Percentiles rank a stretch among this genome's conserved stretches.
Evolutionary conservation across 805 yeast species (phyloP).

Genomic region (Metschnikowia dekortorum): DNA sequence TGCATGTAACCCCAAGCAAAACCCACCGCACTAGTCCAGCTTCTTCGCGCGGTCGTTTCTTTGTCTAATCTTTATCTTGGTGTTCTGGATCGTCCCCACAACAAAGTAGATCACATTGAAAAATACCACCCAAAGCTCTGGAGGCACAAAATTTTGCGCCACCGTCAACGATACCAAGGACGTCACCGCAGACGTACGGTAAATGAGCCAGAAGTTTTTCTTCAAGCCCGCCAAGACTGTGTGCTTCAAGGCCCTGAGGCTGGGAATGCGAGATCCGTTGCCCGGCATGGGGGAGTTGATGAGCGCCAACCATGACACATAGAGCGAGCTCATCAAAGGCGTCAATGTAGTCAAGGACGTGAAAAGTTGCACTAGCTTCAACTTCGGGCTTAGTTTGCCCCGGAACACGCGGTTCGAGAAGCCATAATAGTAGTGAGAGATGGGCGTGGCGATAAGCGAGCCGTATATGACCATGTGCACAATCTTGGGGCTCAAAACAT

Average conservation of each 20-base stretch:
- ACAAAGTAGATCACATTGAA: slow-evolving; percentile 55
- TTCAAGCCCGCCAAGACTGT: slow-evolving; percentile 32
- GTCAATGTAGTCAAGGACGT: slow-evolving; percentile 52
- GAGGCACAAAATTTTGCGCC: slow-evolving; percentile 55
- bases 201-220: slow-evolving; percentile 42
- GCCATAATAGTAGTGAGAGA: slow-evolving; percentile 51
- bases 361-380: slow-evolving; percentile 47
- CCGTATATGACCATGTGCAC: slow-evolving; percentile 56
- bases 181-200: slow-evolving; percentile 52
- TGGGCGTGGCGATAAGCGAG: slow-evolving; percentile 50
- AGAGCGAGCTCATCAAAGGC: slow-evolving; percentile 47
- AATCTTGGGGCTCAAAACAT: slow-evolving; percentile 42
- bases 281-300: slow-evolving; percentile 37
- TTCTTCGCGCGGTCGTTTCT: slow-evolving; percentile 9
- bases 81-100: slow-evolving; percentile 60
- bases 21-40: slow-evolving; percentile 1
- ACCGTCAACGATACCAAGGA: slow-evolving; percentile 47
- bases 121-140: slow-evolving; percentile 63
- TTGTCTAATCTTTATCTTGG: slow-evolving; percentile 41
- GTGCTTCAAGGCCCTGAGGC: slow-evolving; percentile 13
- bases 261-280: slow-evolving; percentile 13
- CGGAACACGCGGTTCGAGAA: slow-evolving; percentile 40
- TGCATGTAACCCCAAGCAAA: neutral
- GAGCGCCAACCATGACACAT: slow-evolving; percentile 49
- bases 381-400: slow-evolving; percentile 34